Base-by-base conservation (phyloP, 345 rosid species). In the Gossypium longicalyx region DNA sequence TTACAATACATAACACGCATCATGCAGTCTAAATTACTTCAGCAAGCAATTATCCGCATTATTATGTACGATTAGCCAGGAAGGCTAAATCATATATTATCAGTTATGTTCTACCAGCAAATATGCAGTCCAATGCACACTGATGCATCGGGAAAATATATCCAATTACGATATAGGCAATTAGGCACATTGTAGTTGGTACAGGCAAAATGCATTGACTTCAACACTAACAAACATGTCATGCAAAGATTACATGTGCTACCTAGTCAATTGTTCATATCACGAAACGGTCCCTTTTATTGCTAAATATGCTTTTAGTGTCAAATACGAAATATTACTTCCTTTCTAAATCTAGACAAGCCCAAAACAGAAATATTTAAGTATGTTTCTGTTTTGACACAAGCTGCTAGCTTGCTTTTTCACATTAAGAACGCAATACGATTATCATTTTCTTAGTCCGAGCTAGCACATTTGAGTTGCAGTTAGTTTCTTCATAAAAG, bases 331-430 rank as follows among this genome's bases (percentile, higher is more conserved):
- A 8, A 65, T 5, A 12, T 65, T 20, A 66, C 70, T 66, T 66
- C 70, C 51, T 44, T 66, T 45, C 53, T 20, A 66, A 66, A 66
- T 44, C 70, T 66, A 65, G 52, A 65, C 29, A 65, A 44, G 53
- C 70, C 53, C 9, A 2, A 53, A 48, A 66, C 7, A 25, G 34
- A 66, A 66, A 66, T 44, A 66, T 20, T 43, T 66, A 45, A 66
- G 70, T 20, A 67, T 23, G 22, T 15, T 67, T 67, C 34, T 22
- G 16, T 44, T 48, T 66, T 12, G 19, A 67, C 54, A 22, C 16
- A 4, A 19, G 20, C 49, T 43, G 12, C 34, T 66, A 12, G 52
- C 54, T 25, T 8, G 38, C 7, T 56, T 9, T 66, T 66, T 66
- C 52, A 3, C 34, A 22, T 41, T 66, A 44, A 12, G 38, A 3